Base-by-base conservation (phyloP, 2,329 filamentous ascomycete genomes). In the Aspergillus proliferans region DNA sequence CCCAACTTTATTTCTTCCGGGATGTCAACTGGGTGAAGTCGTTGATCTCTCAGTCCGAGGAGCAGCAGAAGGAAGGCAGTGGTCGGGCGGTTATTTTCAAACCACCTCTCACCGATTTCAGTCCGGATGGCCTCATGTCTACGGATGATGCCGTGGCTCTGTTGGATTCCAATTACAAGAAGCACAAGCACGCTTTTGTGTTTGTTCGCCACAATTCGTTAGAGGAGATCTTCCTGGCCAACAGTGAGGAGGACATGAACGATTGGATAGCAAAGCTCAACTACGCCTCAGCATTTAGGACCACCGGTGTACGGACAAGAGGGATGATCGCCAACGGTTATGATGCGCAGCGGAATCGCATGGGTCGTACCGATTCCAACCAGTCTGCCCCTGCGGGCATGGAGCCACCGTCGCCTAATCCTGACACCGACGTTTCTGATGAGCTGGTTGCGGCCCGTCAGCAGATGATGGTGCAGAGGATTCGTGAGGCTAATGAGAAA, bases 241-340 rank as follows among this genome's bases (percentile, higher is more conserved):
- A 96, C 59, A 89, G 83, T 47, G 93, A 98, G 60, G 76, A 82
- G 1, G 93, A 98, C 60, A 84, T 95, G 79, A 95, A 96, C 61
- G 93, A 98, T 64, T 98, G 93, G 93, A 76, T 98, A 24, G 88
- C 87, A 6, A 93, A 95, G 62, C 80, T 98, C 52, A 98, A 98
- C 66, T 97, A 97, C 65, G 92, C 92, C 30, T 91, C 93, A 7
- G 88, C 93, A 1, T 97, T 97, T 68, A 82, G 89, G 58, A 95
- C 90, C 0, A 88, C 91, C 5, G 91, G 92, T 10, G 89, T 97
- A 5, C 82, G 89, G 40, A 94, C 95, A 77, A 82, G 92, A 58
- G 91, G 90, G 19, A 85, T 95, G 49, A 80, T 93, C 46, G 90
- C 88, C 10, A 86, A 86, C 5, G 84, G 86, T 58, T 93, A 95